Evolutionary conservation across 768 basidiomycete genomes (phyloP).

Genomic region (Suillus variegatus): DNA sequence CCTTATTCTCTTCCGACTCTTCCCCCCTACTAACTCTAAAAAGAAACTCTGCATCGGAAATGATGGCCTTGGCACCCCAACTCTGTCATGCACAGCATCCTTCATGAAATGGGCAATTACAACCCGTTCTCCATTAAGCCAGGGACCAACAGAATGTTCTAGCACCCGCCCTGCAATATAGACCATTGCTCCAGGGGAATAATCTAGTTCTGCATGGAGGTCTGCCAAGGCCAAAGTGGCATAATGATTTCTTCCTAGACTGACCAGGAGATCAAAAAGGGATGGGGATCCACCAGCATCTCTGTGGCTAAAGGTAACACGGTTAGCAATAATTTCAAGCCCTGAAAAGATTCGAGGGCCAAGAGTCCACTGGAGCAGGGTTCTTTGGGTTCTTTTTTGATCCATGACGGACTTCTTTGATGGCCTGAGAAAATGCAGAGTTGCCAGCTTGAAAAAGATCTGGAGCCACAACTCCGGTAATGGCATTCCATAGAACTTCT

Average conservation of each 20-base stretch:
- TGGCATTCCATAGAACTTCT: not conserved
- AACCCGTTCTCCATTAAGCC: not conserved
- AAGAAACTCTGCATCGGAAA: not conserved
- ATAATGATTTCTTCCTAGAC: not conserved
- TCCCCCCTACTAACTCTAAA: not conserved
- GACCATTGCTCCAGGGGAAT: conserved; percentile 7
- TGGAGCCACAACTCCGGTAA: not conserved
- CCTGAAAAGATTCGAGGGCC: not conserved
- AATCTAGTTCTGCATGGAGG: not conserved
- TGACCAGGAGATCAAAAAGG: conserved; percentile 7
- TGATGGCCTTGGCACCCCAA: not conserved
- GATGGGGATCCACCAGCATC: not conserved
- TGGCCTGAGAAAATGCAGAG: no score
- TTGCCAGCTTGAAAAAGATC: not conserved
- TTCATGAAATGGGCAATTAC: not conserved
- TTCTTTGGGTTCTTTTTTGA: not conserved
- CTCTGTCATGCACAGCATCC: not conserved
- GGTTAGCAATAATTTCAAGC: conserved; percentile 4
- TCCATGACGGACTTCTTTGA: no score
- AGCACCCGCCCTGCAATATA: conserved; percentile 1
- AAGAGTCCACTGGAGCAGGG: not conserved
- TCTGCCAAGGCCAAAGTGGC: not conserved
- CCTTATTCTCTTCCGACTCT: no score
- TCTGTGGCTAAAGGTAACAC: not conserved
- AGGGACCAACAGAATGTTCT: not conserved